phyloP scores from a whole-genome alignment of 179 eudicot genomes.

The Amaranthus tricolor region DNA sequence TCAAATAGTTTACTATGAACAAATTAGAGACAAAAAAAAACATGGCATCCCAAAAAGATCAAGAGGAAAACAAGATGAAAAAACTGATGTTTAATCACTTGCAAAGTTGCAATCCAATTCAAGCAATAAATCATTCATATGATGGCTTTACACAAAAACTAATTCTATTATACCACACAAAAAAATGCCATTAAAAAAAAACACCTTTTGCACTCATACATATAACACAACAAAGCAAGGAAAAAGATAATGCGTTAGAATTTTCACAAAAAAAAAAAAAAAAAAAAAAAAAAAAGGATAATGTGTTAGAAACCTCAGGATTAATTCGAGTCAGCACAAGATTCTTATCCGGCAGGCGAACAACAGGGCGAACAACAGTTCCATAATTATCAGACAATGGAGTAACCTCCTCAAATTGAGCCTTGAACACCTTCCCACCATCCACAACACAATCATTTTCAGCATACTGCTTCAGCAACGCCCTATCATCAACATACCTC shows the following conservation, averaged over 20 bases:
- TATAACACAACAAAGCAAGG: conserved; percentile 7
- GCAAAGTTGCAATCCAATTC: not conserved
- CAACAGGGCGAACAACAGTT: conserved; percentile 61
- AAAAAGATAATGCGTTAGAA: not conserved
- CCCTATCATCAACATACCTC: conserved; percentile 71
- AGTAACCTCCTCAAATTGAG: conserved; percentile 71
- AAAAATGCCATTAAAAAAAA: not conserved
- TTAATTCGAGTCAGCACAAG: conserved; percentile 86
- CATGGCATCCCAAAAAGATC: not conserved
- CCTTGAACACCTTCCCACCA: conserved; percentile 52
- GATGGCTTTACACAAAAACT: too few relatives aligned
- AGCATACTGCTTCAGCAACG: conserved; percentile 69
- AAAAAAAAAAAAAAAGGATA: too few relatives aligned
- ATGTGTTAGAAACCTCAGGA: conserved; percentile 70
- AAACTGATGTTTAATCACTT: not conserved
- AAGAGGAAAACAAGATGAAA: not conserved
- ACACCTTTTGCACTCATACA: not conserved
- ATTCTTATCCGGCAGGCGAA: conserved; percentile 73
- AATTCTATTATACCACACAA: not conserved
- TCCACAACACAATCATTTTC: conserved; percentile 65
- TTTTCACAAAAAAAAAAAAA: too few relatives aligned
- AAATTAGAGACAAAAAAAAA: not conserved
- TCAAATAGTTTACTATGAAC: not conserved
- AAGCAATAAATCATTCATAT: not conserved
- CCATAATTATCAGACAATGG: conserved; percentile 44